Base-by-base conservation (phyloP, 805 yeast species). In the Ogataea populi-albae region DNA sequence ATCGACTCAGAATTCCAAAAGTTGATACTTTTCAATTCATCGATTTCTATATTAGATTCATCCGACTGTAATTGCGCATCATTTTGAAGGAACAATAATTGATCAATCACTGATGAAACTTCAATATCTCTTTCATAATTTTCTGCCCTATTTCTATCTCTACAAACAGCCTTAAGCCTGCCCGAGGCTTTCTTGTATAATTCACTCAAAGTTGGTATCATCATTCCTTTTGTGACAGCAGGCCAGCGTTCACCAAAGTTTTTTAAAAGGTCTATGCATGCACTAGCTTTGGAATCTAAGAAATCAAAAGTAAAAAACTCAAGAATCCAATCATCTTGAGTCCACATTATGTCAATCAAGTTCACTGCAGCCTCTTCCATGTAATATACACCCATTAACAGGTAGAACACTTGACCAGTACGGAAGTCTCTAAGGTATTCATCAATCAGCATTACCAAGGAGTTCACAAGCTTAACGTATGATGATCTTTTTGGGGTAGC, bases 171-270 rank as follows among this genome's bases (percentile, higher is more conserved):
- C 3, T 17, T 15, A 3, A 41, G 30, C 11, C 39, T 23, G 18
- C 14, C 20, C 2, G 37, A 37, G 17, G 28, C 42, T 12, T 27
- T 38, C 20, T 16, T 17, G 21, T 30, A 24, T 8, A 41, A 23
- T 10, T 34, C 32, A n/a, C 17, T n/a, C 25, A 43, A 34, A 11
- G 37, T 24, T 12, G 26, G 23, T 22, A 43, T 23, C 45, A 43
- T 37, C 17, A 32, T 23, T 11, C 36, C 36, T 12, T 31, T 34
- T 5, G 14, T 30, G 11, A 43, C 32, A 22, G 40, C 45, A 10
- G 47, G 47, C 47, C 47, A 43, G 6, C 45, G 23, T 18, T 40
- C 45, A 24, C 32, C 30, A 20, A 43, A 43, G 19, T 35, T 37
- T 11, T 11, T 19, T 4, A 43, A 27, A 9, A 43, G 31, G 5